These are phyloP conservation scores for Cetraspora pellucida DNA, from an alignment of 192 early-diverging fungal species.

Conservation along the genomic window DNA sequence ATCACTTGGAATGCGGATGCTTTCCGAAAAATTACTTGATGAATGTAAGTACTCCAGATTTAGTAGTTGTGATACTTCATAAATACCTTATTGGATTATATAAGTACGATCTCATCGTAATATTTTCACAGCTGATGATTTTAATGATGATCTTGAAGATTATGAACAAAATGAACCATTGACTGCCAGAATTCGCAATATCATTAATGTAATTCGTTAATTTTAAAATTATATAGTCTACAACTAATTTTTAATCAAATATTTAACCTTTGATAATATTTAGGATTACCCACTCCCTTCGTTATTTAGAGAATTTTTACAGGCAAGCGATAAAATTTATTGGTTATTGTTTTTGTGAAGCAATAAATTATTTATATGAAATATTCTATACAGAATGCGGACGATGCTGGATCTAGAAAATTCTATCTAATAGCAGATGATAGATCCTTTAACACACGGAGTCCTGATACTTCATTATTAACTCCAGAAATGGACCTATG, in stretches of 20 bases:
- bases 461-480: background rate
- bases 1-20: background rate
- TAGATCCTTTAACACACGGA: background rate
- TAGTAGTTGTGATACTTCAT: too few species aligned
- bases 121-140: too few species aligned
- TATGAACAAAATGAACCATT: too few species aligned
- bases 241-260: too few species aligned
- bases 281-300: background rate
- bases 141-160: too few species aligned
- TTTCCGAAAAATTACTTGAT: background rate
- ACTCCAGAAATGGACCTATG: slow-evolving; percentile 24
- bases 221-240: too few species aligned
- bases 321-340: background rate
- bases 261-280: too few species aligned
- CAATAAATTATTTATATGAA: too few species aligned
- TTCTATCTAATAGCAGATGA: slow-evolving; percentile 6
- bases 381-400: slow-evolving; percentile 40
- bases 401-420: slow-evolving; percentile 14
- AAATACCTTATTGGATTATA: too few species aligned
- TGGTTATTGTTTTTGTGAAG: background rate
- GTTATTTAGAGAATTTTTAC: slow-evolving; percentile 11
- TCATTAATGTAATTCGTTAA: too few species aligned
- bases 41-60: background rate
- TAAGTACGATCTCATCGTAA: too few species aligned
- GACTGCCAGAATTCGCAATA: too few species aligned